Evolutionary conservation across 2,329 filamentous ascomycete genomes (phyloP).

Genomic region (Colletotrichum tamarilloi): DNA sequence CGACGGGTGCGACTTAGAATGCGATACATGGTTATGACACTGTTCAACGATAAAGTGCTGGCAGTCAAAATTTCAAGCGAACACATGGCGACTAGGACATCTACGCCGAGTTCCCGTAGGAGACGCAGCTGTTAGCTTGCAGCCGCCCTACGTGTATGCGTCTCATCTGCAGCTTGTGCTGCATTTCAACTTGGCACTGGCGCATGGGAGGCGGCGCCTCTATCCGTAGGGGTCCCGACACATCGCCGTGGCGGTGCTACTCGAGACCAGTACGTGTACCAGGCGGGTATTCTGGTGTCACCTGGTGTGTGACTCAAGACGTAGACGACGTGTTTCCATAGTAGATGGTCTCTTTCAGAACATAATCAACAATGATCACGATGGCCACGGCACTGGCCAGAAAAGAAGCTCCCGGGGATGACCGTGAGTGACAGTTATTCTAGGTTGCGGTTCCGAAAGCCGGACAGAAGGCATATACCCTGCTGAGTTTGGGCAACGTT

Average conservation of each 20-base stretch:
- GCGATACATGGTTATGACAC: neutral
- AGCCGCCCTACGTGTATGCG: slow-evolving; percentile 31
- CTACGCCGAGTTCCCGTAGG: neutral
- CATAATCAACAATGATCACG: neutral
- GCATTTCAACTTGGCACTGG: slow-evolving; percentile 11
- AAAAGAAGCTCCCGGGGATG: neutral
- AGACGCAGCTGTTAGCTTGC: slow-evolving; percentile 25
- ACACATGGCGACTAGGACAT: slow-evolving; percentile 9
- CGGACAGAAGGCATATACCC: neutral
- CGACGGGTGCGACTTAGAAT: neutral
- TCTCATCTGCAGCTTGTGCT: slow-evolving; percentile 29
- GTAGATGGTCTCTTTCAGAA: neutral
- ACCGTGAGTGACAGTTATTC: neutral
- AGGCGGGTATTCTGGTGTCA: neutral
- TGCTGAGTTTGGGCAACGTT: neutral
- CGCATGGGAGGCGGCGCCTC: slow-evolving; percentile 14
- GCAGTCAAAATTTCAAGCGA: neutral
- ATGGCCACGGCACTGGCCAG: neutral
- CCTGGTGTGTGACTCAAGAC: slow-evolving; percentile 9
- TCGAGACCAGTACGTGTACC: neutral
- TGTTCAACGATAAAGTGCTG: neutral
- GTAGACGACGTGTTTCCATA: neutral
- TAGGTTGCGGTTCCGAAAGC: slow-evolving; percentile 17
- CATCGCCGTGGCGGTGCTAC: slow-evolving; percentile 21
- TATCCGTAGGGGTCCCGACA: slow-evolving; percentile 9